Evolutionary conservation across 441 rosid species (phyloP), one percentile per base, ranked within the genome.

Genomic region (Croton laevigatus): DNA sequence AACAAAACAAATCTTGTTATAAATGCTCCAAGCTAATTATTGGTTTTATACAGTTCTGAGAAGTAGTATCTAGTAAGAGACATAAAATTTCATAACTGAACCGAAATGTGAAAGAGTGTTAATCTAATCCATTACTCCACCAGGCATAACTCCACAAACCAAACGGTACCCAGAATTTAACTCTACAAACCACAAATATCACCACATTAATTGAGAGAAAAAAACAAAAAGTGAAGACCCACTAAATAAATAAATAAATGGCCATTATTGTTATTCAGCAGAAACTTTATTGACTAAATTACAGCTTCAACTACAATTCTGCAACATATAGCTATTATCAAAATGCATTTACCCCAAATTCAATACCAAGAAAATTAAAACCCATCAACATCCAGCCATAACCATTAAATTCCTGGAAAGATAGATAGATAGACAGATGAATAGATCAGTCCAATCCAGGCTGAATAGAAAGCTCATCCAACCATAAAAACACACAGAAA

Each of bases 31-130:
- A 5, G 19, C 36, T 46, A 70, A 63, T 65, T 46, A 73, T 49
- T 51, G 40, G 67, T 67, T 61, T 57, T 68, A 60, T 52, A 70
- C 76, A 46, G 55, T 64, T 14, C 53, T 36, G 6, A 46, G 27
- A 5, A 71, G 72, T 58, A 63, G 37, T n/a, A 75, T 62, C 51
- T 67, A 69, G 42, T 11, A 38, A 73, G 65, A 34, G n/a, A n/a
- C n/a, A n/a, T n/a, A n/a, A n/a, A n/a, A n/a, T n/a, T n/a, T n/a
- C n/a, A n/a, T n/a, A n/a, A n/a, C n/a, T n/a, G n/a, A n/a, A n/a
- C n/a, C n/a, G n/a, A n/a, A n/a, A n/a, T n/a, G n/a, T n/a, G n/a
- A n/a, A n/a, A n/a, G n/a, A n/a, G n/a, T n/a, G n/a, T n/a, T n/a
- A n/a, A n/a, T n/a, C n/a, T n/a, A n/a, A n/a, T n/a, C n/a, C n/a